A percentile compares a stretch with the other conserved stretches of the same genome.
Conservation (phyloP, 2,329 filamentous ascomycete species). For the Fusarium chlamydosporum region DNA sequence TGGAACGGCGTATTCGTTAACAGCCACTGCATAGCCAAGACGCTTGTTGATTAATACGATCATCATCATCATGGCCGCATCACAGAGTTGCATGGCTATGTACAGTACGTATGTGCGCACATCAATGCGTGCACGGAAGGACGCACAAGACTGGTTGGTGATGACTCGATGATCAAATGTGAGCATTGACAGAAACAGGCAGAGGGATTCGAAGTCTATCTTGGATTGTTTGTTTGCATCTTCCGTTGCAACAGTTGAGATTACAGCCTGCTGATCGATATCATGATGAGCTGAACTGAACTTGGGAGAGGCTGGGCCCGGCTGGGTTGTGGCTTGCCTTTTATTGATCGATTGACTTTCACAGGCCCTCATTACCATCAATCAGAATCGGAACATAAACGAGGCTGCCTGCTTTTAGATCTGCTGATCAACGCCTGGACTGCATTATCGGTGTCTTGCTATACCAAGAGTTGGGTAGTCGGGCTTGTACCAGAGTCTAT, state of each 20-base stretch:
- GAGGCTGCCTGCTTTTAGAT: constrained; percentile 2
- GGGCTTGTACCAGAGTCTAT: not conserved
- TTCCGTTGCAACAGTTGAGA: constrained; percentile 13
- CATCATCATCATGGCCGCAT: constrained; percentile 31
- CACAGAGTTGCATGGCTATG: constrained; percentile 19
- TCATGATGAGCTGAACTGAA: not conserved
- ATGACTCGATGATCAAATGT: not conserved
- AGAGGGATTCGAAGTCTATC: not conserved
- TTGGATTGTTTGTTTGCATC: constrained; percentile 1
- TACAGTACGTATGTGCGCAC: not conserved
- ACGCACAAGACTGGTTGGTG: not conserved
- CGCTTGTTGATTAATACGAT: not conserved
- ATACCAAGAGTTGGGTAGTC: not conserved
- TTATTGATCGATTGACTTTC: constrained; percentile 11
- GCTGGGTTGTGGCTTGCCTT: constrained; percentile 17
- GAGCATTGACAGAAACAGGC: constrained; percentile 4
- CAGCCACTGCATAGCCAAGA: constrained; percentile 16
- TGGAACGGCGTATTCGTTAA: constrained; percentile 13
- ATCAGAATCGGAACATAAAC: not conserved
- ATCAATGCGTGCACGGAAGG: not conserved
- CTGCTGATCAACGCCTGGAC: not conserved
- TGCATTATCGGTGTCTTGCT: not conserved
- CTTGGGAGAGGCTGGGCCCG: constrained; percentile 3
- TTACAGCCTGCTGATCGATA: constrained; percentile 2
- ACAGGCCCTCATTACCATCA: constrained; percentile 19